Evolutionary conservation across 331 rosid genomes (phyloP), one percentile per base, ranked within the genome.

Genomic region (Spiraea crenata): DNA sequence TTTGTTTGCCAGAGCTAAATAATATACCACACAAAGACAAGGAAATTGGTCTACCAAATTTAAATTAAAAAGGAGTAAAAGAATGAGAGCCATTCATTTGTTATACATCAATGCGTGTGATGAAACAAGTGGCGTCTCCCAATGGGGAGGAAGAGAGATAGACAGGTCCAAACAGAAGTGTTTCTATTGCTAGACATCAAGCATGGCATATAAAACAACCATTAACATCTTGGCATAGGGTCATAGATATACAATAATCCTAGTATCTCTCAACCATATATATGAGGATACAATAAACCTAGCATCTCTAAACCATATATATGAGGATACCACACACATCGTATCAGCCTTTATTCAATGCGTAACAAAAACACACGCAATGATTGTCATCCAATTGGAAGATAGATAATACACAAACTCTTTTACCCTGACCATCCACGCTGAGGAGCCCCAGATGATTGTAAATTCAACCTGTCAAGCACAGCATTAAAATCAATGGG

Each of bases 351-450:
- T 88, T 92, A 90, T 90, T 93, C 92, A 81, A 82, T 93, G 96
- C 95, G 89, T 87, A 82, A 75, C 82, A 90, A 90, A 25, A 93
- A 90, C 85, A 90, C 85, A 84, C 88, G 90, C 93, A 86, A 83
- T 83, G 87, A 86, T 63, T 14, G 73, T 73, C 70, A 74, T 81
- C 69, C 52, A 62, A 71, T 37, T 67, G 63, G 74, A 47, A 57
- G 67, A 74, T 48, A 71, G 77, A 60, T 16, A 4, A 65, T 47
- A 69, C 7, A 46, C 8, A 52, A 37, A 71, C 56, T 73, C 61
- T 48, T 50, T 84, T 67, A 87, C 50, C 81, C 92, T 34, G 86
- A 87, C 97, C 99, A 91, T 74, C 90, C 95, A 76, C 96, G 85
- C 83, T 86, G 99, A 9, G 91, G 83, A 38, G 71, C 89, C 48